Conservation (phyloP, 139 green algal species). For the Dunaliella primolecta region DNA sequence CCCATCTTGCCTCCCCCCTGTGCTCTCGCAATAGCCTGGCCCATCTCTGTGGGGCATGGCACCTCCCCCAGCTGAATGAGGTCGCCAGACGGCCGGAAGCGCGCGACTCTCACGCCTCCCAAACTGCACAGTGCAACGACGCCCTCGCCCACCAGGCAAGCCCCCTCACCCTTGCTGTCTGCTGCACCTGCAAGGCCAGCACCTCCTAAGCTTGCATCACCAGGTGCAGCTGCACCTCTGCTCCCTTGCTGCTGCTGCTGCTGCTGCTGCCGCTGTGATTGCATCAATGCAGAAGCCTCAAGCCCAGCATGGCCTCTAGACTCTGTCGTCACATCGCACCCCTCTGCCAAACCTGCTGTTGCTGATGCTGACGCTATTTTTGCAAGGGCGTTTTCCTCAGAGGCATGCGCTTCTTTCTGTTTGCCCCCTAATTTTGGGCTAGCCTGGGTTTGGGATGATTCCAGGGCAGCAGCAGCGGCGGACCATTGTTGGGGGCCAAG, state of each 20-base stretch:
- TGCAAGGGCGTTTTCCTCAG: too few species aligned
- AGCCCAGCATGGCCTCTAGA: too few species aligned
- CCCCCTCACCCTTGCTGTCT: neutral
- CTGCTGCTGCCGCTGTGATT: neutral
- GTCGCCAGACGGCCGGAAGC: slow-evolving; percentile 36
- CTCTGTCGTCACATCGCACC: too few species aligned
- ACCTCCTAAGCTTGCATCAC: neutral
- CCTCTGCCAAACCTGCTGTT: too few species aligned
- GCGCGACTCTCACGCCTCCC: slow-evolving; percentile 36
- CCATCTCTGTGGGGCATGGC: too few species aligned
- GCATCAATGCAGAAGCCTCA: too few species aligned
- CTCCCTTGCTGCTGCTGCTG: slow-evolving; percentile 7
- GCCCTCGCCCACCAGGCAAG: slow-evolving; percentile 42
- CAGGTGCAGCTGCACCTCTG: slow-evolving; percentile 8
- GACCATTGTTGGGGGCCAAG: neutral
- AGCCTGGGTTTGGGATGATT: too few species aligned
- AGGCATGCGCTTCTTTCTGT: too few species aligned
- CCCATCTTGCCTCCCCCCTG: too few species aligned
- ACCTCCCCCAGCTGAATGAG: slow-evolving; percentile 44
- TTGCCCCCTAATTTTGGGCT: too few species aligned
- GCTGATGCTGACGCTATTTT: too few species aligned
- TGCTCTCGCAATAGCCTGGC: too few species aligned
- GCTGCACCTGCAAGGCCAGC: neutral
- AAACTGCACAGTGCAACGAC: slow-evolving; percentile 31
- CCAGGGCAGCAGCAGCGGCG: neutral